Evolutionary conservation across 2,329 filamentous ascomycete species (phyloP).

Genomic region (Endocalyx cinctus): DNA sequence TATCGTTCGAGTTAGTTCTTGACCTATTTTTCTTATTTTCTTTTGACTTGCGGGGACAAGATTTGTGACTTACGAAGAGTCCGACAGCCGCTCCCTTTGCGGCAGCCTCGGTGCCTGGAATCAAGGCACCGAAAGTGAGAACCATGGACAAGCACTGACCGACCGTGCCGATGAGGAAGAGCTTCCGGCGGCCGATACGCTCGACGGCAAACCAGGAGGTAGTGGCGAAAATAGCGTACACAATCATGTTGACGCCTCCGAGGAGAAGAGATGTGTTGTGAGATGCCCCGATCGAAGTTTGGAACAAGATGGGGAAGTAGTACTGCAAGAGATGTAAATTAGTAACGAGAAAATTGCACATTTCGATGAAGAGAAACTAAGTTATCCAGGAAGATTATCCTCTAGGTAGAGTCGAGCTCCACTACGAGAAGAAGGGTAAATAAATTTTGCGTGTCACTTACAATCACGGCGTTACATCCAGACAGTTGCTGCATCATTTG

Average conservation of each 20-base stretch:
- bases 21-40: too few species aligned
- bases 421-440: too few species aligned
- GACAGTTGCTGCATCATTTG: slow-evolving; percentile 61
- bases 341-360: too few species aligned
- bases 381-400: too few species aligned
- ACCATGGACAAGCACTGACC: slow-evolving; percentile 55
- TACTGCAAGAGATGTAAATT: too few species aligned
- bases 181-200: slow-evolving; percentile 39
- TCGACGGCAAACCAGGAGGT: slow-evolving; percentile 41
- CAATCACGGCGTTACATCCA: slow-evolving; percentile 54
- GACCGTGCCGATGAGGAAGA: slow-evolving; percentile 39
- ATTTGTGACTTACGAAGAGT: slow-evolving; percentile 42
- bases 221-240: slow-evolving; percentile 30
- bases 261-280: slow-evolving; percentile 46
- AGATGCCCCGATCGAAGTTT: slow-evolving; percentile 33
- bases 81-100: slow-evolving; percentile 66
- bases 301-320: slow-evolving; percentile 57
- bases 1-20: too few species aligned
- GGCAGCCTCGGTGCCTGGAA: slow-evolving; percentile 56
- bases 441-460: too few species aligned
- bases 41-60: not conserved
- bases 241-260: slow-evolving; percentile 28
- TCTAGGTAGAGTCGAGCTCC: too few species aligned
- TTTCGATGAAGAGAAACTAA: too few species aligned
- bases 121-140: slow-evolving; percentile 56